Percentiles rank a stretch among this genome's conserved stretches.
phyloP scores from a whole-genome alignment of 2,329 filamentous ascomycete species.

The Colletotrichum sp. region DNA sequence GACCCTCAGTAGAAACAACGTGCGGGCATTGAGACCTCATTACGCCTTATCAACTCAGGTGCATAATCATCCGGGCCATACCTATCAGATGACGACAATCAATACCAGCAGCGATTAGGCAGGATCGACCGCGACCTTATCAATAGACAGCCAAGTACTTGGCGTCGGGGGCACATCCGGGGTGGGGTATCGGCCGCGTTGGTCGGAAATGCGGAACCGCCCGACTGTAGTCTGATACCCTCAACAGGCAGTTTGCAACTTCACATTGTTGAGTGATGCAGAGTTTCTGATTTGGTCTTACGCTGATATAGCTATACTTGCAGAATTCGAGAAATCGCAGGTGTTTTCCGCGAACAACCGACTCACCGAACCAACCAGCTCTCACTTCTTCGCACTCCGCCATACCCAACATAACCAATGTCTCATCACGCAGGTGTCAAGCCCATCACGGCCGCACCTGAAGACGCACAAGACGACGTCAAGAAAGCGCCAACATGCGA shows the following conservation, averaged over 20 bases:
- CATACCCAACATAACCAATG: neutral
- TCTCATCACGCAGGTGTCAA: neutral
- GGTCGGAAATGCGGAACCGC: neutral
- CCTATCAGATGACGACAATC: neutral
- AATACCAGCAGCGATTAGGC: neutral
- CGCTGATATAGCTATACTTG: neutral
- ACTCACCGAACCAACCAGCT: neutral
- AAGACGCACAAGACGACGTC: neutral
- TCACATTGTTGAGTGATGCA: neutral
- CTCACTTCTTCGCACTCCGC: neutral
- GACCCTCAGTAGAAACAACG: neutral
- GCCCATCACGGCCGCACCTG: neutral
- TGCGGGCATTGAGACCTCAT: neutral
- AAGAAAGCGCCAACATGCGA: neutral
- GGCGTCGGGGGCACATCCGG: neutral
- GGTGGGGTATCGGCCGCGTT: neutral
- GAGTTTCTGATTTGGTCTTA: fast-evolving
- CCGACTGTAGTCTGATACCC: neutral
- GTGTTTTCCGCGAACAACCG: neutral
- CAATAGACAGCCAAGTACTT: neutral
- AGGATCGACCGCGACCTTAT: neutral
- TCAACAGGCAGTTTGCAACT: neutral
- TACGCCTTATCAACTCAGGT: neutral
- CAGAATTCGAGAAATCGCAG: neutral
- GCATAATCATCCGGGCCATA: neutral